Conservation (phyloP, 305 asterid species). For the Fraxinus baroniana region DNA sequence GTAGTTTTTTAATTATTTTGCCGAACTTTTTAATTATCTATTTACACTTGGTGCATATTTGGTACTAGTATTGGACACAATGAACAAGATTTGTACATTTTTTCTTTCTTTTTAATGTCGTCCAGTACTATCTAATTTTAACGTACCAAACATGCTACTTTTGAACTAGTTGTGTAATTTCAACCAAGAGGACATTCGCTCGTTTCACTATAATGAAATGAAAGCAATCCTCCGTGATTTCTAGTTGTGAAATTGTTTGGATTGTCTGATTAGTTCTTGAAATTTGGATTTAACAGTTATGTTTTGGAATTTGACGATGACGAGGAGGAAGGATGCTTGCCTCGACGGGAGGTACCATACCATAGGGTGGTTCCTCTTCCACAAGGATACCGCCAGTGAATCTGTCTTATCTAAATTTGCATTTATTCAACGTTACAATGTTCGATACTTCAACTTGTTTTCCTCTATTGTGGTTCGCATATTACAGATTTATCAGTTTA, state of each 20-base stretch:
- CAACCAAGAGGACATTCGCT: neutral
- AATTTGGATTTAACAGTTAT: constrained; percentile 50
- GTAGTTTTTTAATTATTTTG: constrained; percentile 26
- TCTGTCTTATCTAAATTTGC: constrained; percentile 18
- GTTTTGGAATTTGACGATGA: constrained; percentile 90
- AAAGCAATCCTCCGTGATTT: neutral
- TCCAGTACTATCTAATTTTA: neutral
- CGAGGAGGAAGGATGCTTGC: constrained; percentile 94
- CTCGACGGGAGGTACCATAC: constrained; percentile 78
- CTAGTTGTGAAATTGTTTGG: neutral
- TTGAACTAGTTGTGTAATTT: neutral
- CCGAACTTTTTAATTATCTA: neutral
- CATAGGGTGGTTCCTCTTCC: constrained; percentile 92
- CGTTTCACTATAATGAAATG: neutral
- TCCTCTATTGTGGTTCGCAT: neutral
- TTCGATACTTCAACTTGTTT: neutral
- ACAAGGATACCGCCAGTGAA: constrained; percentile 70
- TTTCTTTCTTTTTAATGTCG: constrained; percentile 2
- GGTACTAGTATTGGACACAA: neutral
- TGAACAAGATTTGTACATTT: neutral
- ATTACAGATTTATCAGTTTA: neutral
- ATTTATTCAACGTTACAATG: neutral
- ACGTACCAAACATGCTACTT: neutral
- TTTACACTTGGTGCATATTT: neutral
- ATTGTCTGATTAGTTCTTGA: constrained; percentile 5